phyloP scores from a whole-genome alignment of 768 basidiomycete species.

The Leccinum variicolor region DNA sequence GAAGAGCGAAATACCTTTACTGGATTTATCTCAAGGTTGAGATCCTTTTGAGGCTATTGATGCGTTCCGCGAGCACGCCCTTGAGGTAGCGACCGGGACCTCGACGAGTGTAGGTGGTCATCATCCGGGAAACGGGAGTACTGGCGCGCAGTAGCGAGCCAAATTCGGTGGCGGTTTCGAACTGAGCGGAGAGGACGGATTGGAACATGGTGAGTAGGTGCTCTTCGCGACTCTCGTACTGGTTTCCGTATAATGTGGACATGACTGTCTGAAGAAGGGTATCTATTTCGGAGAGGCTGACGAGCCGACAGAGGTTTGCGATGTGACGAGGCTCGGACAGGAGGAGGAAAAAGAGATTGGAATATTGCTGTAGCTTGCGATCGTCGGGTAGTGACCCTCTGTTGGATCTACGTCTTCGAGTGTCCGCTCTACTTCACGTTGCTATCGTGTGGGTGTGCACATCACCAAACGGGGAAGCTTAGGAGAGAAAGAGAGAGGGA shows the following conservation, averaged over 20 bases:
- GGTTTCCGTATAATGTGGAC: conserved; percentile 99
- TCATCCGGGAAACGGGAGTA: conserved; percentile 99
- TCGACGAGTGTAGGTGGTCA: conserved; percentile 99
- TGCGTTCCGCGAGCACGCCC: conserved; percentile 94
- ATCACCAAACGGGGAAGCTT: too few species aligned
- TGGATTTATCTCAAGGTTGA: conserved; percentile 98
- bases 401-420: conserved; percentile 94
- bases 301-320: conserved; percentile 92
- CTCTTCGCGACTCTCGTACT: conserved; percentile 98
- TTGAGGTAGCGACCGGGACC: conserved; percentile 99
- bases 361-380: conserved; percentile 91
- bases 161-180: conserved; percentile 98
- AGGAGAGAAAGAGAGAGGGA: too few species aligned
- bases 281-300: conserved; percentile 95
- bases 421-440: conserved; percentile 92
- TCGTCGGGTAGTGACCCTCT: conserved; percentile 94
- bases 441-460: conserved; percentile 42
- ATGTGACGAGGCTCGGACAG: conserved; percentile 98
- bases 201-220: conserved; percentile 99
- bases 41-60: conserved; percentile 99
- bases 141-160: conserved; percentile 98
- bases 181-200: conserved; percentile 96
- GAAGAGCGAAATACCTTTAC: conserved; percentile 64
- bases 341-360: conserved; percentile 97
- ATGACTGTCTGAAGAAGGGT: conserved; percentile 99